Percentiles rank a stretch among this genome's conserved stretches.
phyloP scores from a whole-genome alignment of 495 filamentous ascomycete genomes.

The Extremus antarcticus region DNA sequence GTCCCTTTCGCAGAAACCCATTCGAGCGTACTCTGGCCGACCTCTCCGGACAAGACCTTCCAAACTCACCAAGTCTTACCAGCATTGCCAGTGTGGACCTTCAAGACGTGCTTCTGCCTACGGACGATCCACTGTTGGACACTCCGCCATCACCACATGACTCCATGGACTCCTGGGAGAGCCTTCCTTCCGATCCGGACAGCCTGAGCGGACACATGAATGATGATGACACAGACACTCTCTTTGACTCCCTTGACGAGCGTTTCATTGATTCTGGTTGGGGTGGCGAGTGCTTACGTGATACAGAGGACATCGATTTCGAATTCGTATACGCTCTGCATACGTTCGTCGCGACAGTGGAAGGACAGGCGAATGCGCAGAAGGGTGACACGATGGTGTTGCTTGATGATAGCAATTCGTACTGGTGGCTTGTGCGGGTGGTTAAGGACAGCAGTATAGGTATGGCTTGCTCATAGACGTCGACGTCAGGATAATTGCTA shows the following conservation, averaged over 20 bases:
- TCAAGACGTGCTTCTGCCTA: slow-evolving; percentile 30
- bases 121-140: slow-evolving; percentile 34
- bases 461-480: slow-evolving; percentile 32
- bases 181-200: slow-evolving; percentile 19
- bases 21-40: not conserved
- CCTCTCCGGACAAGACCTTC: not conserved
- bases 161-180: slow-evolving; percentile 25
- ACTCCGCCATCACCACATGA: slow-evolving; percentile 14
- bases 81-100: slow-evolving; percentile 24
- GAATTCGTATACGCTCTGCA: slow-evolving; percentile 98
- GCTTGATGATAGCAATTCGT: slow-evolving; percentile 98
- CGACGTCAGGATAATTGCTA: not conserved
- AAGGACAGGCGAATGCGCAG: slow-evolving; percentile 94
- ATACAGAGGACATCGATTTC: slow-evolving; percentile 96
- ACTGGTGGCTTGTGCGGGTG: slow-evolving; percentile 98
- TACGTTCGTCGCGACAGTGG: slow-evolving; percentile 93
- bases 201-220: slow-evolving; percentile 10
- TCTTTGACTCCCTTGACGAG: slow-evolving; percentile 35
- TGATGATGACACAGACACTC: slow-evolving; percentile 43
- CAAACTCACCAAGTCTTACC: slow-evolving; percentile 19
- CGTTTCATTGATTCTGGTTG: slow-evolving; percentile 57
- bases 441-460: slow-evolving; percentile 97
- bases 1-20: slow-evolving; percentile 9
- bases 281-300: slow-evolving; percentile 70
- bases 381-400: slow-evolving; percentile 99